phyloP scores from a whole-genome alignment of 768 basidiomycete genomes.

The Strobilomyces confusus region DNA sequence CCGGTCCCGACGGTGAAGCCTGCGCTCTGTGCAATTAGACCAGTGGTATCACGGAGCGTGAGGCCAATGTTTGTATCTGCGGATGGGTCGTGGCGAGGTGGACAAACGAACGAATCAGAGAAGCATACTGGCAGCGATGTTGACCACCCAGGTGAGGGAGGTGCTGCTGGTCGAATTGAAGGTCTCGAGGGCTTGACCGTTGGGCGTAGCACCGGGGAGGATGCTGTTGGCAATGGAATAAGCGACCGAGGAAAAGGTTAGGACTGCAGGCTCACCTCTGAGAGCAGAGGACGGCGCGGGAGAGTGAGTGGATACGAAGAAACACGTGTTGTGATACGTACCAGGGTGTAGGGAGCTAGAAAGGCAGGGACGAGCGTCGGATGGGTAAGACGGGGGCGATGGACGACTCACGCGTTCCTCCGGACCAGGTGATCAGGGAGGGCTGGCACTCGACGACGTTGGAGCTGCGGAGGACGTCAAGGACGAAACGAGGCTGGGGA shows the following conservation, averaged over 20 bases:
- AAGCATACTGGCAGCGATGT: slow-evolving; percentile 42
- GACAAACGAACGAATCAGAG: background rate
- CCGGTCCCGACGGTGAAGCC: slow-evolving; percentile 46
- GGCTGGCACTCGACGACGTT: slow-evolving; percentile 58
- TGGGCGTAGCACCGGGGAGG: slow-evolving; percentile 46
- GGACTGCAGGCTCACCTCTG: no score
- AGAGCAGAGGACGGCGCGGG: no score
- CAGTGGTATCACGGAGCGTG: slow-evolving; percentile 57
- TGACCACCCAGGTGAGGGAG: slow-evolving; percentile 52
- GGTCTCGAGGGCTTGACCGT: slow-evolving; percentile 40
- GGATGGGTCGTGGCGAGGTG: background rate
- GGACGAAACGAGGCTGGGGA: background rate
- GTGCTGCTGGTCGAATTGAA: slow-evolving; percentile 40
- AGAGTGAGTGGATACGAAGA: background rate
- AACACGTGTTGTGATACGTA: background rate
- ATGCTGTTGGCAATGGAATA: slow-evolving; percentile 39
- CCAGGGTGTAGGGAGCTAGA: no score
- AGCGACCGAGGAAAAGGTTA: background rate
- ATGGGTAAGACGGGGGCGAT: no score
- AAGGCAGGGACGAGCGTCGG: no score
- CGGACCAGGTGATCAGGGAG: background rate
- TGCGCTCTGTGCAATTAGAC: slow-evolving; percentile 46
- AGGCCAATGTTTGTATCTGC: slow-evolving; percentile 54
- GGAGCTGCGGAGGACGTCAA: slow-evolving; percentile 31
- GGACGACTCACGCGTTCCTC: background rate